These are phyloP conservation scores for Linanthus parryae DNA, from an alignment of 148 eudicot genomes.

Conservation along the genomic window DNA sequence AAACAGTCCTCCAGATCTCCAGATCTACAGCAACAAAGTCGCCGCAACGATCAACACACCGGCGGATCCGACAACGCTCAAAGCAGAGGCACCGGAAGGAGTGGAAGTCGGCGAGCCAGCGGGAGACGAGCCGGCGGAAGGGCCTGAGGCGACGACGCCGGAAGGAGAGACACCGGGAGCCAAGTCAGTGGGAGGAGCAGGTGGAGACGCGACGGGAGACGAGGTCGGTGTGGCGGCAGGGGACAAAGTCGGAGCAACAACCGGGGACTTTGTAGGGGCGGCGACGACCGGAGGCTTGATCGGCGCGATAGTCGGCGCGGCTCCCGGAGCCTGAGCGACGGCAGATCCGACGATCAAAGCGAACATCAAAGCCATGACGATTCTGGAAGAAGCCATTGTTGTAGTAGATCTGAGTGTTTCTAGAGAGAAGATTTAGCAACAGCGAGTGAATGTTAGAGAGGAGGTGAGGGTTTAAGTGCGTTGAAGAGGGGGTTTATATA, in stretches of 20 bases:
- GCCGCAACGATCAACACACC: constrained; percentile 28
- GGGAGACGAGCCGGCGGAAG: not conserved
- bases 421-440: too few relatives aligned
- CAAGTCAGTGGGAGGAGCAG: constrained; percentile 18
- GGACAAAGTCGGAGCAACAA: constrained; percentile 16
- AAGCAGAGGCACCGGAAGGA: constrained; percentile 1
- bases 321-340: constrained; percentile 40
- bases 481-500: too few relatives aligned
- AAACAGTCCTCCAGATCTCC: too few relatives aligned
- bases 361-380: constrained; percentile 18
- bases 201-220: constrained; percentile 11
- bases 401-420: too few relatives aligned
- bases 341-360: constrained; percentile 34
- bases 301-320: constrained; percentile 34
- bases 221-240: constrained; percentile 10
- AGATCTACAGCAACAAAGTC: constrained; percentile 41
- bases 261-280: constrained; percentile 7
- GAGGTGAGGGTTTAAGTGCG: too few relatives aligned
- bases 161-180: too few relatives aligned
- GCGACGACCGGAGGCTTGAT: constrained; percentile 14
- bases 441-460: too few relatives aligned
- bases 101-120: not conserved
- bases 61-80: constrained; percentile 36
- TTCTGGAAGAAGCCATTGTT: constrained; percentile 33
- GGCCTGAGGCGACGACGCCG: constrained; percentile 1